Percentiles rank a stretch among this genome's conserved stretches.
phyloP scores from a whole-genome alignment of 768 basidiomycete species.

The Trametes villosa region DNA sequence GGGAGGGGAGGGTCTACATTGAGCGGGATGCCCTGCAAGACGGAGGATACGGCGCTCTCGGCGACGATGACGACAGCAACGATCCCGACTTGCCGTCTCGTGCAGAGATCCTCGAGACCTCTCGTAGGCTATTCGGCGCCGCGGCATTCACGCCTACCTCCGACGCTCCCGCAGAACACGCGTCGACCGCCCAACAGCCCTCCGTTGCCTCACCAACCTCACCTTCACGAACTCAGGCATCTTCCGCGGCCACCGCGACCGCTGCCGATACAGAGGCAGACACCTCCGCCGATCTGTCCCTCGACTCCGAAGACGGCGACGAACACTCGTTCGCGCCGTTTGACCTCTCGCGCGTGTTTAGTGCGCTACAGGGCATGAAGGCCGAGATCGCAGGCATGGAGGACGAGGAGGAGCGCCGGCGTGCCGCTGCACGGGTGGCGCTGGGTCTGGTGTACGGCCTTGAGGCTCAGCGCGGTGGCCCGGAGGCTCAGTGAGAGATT shows the following conservation, averaged over 20 bases:
- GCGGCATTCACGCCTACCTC: conserved; percentile 10
- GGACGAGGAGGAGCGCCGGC: conserved; percentile 63
- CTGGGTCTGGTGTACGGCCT: conserved; percentile 76
- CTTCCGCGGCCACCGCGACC: background rate
- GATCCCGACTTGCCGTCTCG: conserved; percentile 34
- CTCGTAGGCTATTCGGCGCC: conserved; percentile 36
- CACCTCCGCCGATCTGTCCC: conserved; percentile 18
- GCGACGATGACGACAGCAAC: conserved; percentile 14
- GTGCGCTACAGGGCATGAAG: conserved; percentile 69
- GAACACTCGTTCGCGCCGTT: conserved; percentile 44
- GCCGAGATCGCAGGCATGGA: conserved; percentile 72
- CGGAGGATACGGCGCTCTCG: conserved; percentile 11
- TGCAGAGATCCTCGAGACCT: conserved; percentile 37
- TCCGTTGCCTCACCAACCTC: background rate
- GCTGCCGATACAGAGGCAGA: background rate
- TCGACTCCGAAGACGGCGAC: conserved; percentile 17
- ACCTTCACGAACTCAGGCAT: background rate
- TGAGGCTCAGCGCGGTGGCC: conserved; percentile 28
- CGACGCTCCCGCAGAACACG: background rate
- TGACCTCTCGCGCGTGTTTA: conserved; percentile 64
- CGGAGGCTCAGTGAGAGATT: too few relatives aligned
- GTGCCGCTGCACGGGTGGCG: conserved; percentile 73
- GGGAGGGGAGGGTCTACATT: conserved; percentile 32
- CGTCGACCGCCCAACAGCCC: background rate
- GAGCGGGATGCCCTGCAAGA: conserved; percentile 29